Evolutionary conservation across 192 early-diverging fungal species (phyloP), one percentile per base, ranked within the genome.

Genomic region (Entophlyctis luteolus): DNA sequence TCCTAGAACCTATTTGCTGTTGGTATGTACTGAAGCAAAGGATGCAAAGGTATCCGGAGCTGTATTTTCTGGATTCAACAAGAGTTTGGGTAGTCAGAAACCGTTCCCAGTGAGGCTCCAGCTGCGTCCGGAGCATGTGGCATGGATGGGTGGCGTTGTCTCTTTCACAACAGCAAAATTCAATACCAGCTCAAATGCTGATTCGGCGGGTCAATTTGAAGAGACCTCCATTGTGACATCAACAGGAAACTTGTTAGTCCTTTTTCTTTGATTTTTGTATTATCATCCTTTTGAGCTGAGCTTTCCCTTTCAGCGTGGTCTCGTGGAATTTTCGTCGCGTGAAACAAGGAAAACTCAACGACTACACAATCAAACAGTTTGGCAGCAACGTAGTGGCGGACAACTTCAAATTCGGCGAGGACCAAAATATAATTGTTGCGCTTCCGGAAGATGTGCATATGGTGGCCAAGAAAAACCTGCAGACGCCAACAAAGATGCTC

Each of bases 351-450:
- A 86, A 90, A 36, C 77, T 83, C 2, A 80, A 87, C 63, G 89
- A 91, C 59, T 98, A 98, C 75, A 81, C 83, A 12, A 94, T 98
- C 76, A 94, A 93, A 75, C 82, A 90, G 71, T 98, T 92, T 54
- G 59, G 78, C 1, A 89, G 92, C 38, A 69, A 78, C 10, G 87
- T 98, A 20, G 93, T 95, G 5, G 90, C 92, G 2, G 93, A 95
- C 71, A 92, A 95, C 79, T 98, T 98, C 74, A 78, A 87, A 73
- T 94, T 83, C 72, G 92, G 92, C 29, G 77, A 88, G 67, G 89
- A 91, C 72, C 62, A 84, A 29, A 81, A 84, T n/a, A 94, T 98
- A 58, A 84, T 98, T 58, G 91, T 98, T 2, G 85, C 95, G 4
- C 73, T 90, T 75, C 87, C 88, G 6, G 73, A 84, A 55, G 81